Evolutionary conservation across 2,329 filamentous ascomycete genomes (phyloP), one percentile per base, ranked within the genome.

Genomic region (Venturia oleaginea): DNA sequence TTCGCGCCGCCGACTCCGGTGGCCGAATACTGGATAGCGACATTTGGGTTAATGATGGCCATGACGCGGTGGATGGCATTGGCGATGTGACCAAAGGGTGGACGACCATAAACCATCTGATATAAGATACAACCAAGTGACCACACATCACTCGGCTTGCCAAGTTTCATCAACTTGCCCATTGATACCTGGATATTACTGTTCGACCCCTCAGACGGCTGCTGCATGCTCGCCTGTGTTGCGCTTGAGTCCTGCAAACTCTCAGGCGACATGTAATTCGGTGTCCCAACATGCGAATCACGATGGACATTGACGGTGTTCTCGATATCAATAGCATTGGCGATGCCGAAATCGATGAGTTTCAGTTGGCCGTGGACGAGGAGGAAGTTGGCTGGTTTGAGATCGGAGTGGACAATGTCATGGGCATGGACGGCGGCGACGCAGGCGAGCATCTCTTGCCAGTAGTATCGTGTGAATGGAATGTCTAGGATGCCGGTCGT

Each of bases 371-470:
- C 94, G 72, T 92, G 86, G 22, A 96, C 92, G 24, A 97, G 83
- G 30, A 99, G 88, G 74, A 99, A 99, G 74, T 99, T 99, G 70
- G 92, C 92, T 0, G 94, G 94, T 76, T 99, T 99, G 43, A 99
- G 81, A 73, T 99, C 94, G 0, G 92, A 96, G 77, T 99, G 94
- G 3, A 99, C 94, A 68, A 99, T 92, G 72, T 97, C 92, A 73
- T 88, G 83, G 15, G 89, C 84, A 73, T 99, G 94, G 0, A 99
- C 92, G 0, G 93, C 86, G 69, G 90, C 85, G 6, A 99, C 86
- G 73, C 94, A 97, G 75, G 96, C 92, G 22, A 99, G 86, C 94
- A 99, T 99, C 77, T 99, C 94, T 75, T 96, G 94, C 94, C 94
- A 99, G 80, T 96, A 96, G 77, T 90, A 95, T n/a, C 94, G 89